Base-by-base conservation (phyloP, 208 protist species). In the Trypanosomatidae sp. region DNA sequence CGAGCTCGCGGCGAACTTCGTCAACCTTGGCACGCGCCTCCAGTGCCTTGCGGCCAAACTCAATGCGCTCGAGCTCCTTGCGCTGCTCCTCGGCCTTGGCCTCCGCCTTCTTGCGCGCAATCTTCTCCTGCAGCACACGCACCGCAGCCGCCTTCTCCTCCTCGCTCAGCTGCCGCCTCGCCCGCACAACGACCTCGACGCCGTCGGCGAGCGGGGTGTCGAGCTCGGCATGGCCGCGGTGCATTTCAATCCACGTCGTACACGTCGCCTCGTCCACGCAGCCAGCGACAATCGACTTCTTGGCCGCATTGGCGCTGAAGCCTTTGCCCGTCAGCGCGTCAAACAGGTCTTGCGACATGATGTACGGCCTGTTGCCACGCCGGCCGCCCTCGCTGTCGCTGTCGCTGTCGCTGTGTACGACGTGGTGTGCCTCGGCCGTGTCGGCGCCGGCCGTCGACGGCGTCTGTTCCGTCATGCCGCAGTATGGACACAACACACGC, bases 221-320 rank as follows among this genome's bases (percentile, higher is more conserved):
- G 4, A 92, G 74, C 25, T 92, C 77, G 3, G 83, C 68, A 48
- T 88, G 75, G 6, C 66, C 78, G 39, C 68, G 60, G 57, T 92
- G 83, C 83, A 92, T 77, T 4, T 57, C 57, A n/a, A 92, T 76
- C 79, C 83, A 92, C 57, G 80, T 64, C 18, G 63, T 72, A 54
- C 78, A 92, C 30, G 78, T 87, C 11, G 43, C 28, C 43, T 81
- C 75, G 45, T 92, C 63, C 26, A 92, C 49, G 56, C 83, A 92
- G 6, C 83, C 83, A 4, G 78, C 49, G 3, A 79, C 78, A 33
- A 92, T 83, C 2, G 78, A 83, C 62, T 92, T 92, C 41, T 92
- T 92, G 37, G 88, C 79, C 7, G 83, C 83, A 44, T 86, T 88
- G 13, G 88, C 83, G 48, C 79, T 87, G 40, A 88, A 88, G 1